Conservation (phyloP, 1,284 basidiomycete species). For the Laetiporus sulphureus region DNA sequence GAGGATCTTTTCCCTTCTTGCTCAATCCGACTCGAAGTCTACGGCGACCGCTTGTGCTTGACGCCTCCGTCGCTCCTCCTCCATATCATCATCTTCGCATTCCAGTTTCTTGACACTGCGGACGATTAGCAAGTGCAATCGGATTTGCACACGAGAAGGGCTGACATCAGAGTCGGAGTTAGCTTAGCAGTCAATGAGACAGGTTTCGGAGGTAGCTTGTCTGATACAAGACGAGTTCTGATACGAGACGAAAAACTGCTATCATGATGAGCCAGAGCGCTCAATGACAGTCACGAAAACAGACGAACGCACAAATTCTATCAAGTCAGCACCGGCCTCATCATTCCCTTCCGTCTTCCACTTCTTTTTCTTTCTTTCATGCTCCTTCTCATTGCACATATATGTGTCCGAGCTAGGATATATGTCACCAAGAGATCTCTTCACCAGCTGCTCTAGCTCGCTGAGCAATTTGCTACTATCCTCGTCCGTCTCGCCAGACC, state of each 20-base stretch:
- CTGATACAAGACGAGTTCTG: conserved; percentile 29
- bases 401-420: no score
- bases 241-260: conserved; percentile 22
- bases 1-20: conserved; percentile 14
- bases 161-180: conserved; percentile 20
- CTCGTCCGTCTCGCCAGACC: no score
- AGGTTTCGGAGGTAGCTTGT: conserved; percentile 15
- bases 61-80: conserved; percentile 19
- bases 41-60: conserved; percentile 26
- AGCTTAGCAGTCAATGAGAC: conserved; percentile 23
- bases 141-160: neutral
- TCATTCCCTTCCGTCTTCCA: neutral
- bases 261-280: neutral
- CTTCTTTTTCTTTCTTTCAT: conserved; percentile 13
- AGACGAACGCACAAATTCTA: conserved; percentile 1
- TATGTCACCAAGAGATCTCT: conserved; percentile 21
- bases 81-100: conserved; percentile 24
- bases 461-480: no score
- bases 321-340: neutral
- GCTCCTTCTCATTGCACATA: neutral
- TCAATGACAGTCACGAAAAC: neutral
- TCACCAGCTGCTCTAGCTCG: conserved; percentile 21
- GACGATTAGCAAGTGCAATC: neutral
- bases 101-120: conserved; percentile 22
- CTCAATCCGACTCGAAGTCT: conserved; percentile 24